These are phyloP conservation scores for Leccinellum luteum DNA, from an alignment of 768 basidiomycete genomes.

Conservation along the genomic window DNA sequence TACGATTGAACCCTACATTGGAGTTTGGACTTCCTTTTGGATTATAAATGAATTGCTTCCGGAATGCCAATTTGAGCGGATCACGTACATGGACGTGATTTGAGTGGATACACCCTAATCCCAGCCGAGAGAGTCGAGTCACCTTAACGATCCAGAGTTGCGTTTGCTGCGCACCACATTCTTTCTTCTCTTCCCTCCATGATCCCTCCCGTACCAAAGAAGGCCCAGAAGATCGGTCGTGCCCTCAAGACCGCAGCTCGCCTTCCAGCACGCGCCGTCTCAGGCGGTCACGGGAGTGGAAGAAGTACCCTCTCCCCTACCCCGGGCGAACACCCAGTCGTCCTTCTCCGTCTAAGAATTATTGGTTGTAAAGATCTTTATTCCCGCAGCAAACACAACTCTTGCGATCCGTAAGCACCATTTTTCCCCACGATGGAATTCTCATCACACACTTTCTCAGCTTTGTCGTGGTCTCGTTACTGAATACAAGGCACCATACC, in stretches of 20 bases:
- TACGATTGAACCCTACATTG: background rate
- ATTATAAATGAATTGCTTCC: background rate
- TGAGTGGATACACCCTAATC: background rate
- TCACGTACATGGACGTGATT: background rate
- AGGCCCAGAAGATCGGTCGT: slow-evolving; percentile 52
- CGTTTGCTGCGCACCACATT: slow-evolving; percentile 11
- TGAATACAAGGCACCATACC: slow-evolving; percentile 62
- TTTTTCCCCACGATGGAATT: background rate
- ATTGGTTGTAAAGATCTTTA: slow-evolving; percentile 59
- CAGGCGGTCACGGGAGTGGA: slow-evolving; percentile 38
- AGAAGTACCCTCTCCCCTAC: slow-evolving; percentile 40
- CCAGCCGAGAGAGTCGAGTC: background rate
- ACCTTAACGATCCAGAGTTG: background rate
- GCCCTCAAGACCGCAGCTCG: slow-evolving; percentile 59
- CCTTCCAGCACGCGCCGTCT: slow-evolving; percentile 45
- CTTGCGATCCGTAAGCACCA: slow-evolving; percentile 72
- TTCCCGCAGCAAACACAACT: slow-evolving; percentile 64
- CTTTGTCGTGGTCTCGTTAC: slow-evolving; percentile 66
- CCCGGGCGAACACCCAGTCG: slow-evolving; percentile 64
- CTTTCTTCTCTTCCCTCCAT: slow-evolving; percentile 7
- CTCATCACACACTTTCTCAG: slow-evolving; percentile 34
- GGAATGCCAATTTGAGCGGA: background rate
- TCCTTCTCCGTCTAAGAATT: slow-evolving; percentile 66
- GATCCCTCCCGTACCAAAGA: slow-evolving; percentile 37
- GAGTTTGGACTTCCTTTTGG: background rate